Evolutionary conservation across 148 eudicot genomes (phyloP), one percentile per base, ranked within the genome.

Genomic region (Polygonum maritimum): DNA sequence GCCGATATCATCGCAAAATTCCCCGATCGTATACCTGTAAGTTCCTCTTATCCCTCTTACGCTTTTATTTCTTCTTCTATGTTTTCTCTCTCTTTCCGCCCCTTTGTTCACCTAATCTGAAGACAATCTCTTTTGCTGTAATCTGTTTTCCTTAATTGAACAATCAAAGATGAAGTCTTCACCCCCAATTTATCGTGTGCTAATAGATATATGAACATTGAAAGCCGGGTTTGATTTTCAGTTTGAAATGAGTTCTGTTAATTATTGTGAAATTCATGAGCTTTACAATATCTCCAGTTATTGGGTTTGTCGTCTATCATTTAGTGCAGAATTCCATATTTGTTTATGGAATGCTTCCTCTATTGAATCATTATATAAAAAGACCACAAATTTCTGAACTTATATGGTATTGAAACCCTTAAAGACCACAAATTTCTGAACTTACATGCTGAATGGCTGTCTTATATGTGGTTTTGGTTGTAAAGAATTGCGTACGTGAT

Each of bases 21-120:
- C 73, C 93, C 95, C 65, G 93, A 91, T 71, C 91, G 98, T 26
- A 69, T 94, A 9, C 98, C 98, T 15, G 97, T 94, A 76, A 74
- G 84, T 67, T 69, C 35, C 22, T 15, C 40, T 71, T 39, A n/a
- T 35, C 3, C 54, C 75, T 1, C 15, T 22, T 21, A 6, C n/a
- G 67, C 22, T 58, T 22, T 7, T 21, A 58, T 58, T 58, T 58
- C 8, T 10, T 26, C 36, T n/a, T n/a, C n/a, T n/a, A n/a, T n/a
- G n/a, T n/a, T n/a, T 18, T n/a, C 4, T 10, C 36, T 5, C 38
- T 26, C 67, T 9, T 26, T 60, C 12, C 15, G 10, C 21, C 71
- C 38, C 71, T 14, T 14, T 65, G 35, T 65, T 65, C 44, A 65
- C 71, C 71, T 65, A 65, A 26, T 33, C 14, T 26, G 26, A 10